Evolutionary conservation across 106 monocot genomes (phyloP).

Genomic region (Allium sativum): DNA sequence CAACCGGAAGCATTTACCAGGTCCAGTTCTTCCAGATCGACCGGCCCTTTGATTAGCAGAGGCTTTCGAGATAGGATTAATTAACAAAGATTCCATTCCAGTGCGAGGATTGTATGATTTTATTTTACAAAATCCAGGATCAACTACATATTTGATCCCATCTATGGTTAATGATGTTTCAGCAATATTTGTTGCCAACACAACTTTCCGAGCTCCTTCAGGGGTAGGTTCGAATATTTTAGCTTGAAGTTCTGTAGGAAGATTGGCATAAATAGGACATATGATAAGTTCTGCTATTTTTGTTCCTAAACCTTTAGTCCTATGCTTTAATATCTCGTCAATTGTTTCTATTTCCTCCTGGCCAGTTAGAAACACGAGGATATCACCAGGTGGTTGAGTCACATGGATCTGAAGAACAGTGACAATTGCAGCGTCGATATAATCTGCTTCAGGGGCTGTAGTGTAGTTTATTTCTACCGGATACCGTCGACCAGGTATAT

Average conservation of each 20-base stretch:
- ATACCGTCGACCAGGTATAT: constrained; percentile 61
- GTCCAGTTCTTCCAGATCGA: constrained; percentile 88
- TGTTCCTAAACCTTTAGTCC: constrained; percentile 69
- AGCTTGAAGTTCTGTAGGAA: constrained; percentile 84
- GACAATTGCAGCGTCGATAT: constrained; percentile 68
- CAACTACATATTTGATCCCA: constrained; percentile 93
- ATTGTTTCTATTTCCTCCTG: constrained; percentile 80
- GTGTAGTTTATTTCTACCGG: constrained; percentile 83
- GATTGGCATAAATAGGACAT: constrained; percentile 89
- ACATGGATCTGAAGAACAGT: constrained; percentile 80
- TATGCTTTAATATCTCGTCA: constrained; percentile 71
- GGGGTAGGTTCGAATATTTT: constrained; percentile 84
- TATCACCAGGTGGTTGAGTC: constrained; percentile 65
- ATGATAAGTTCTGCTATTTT: constrained; percentile 84
- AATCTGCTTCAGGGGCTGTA: constrained; percentile 72
- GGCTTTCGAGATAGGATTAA: constrained; percentile 84
- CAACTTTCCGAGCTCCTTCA: constrained; percentile 77
- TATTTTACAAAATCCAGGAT: constrained; percentile 85
- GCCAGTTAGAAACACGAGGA: constrained; percentile 74
- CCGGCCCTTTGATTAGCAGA: constrained; percentile 97
- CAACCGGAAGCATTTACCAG: constrained; percentile 85
- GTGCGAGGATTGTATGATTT: constrained; percentile 90
- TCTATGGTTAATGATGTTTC: constrained; percentile 95
- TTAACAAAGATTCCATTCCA: constrained; percentile 78
- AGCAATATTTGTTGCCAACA: constrained; percentile 90